These are phyloP conservation scores for Phaffomyces antillensis DNA, from an alignment of 805 yeast genomes.

Conservation along the genomic window DNA sequence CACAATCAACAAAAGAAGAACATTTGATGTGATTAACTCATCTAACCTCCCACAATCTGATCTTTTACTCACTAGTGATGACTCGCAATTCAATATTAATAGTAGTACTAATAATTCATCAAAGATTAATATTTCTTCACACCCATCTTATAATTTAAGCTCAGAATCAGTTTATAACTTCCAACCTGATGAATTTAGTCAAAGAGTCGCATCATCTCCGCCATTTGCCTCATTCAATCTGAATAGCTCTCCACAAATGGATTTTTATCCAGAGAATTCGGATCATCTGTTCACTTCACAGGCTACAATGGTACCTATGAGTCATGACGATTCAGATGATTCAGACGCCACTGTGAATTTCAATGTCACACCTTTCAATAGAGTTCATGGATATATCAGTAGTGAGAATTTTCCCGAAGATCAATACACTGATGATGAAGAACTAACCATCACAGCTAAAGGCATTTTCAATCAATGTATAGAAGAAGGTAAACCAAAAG, in stretches of 20 bases:
- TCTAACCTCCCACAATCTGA: conserved; percentile 10
- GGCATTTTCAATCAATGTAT: conserved; percentile 38
- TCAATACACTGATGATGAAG: conserved; percentile 15
- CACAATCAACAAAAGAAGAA: conserved; percentile 12
- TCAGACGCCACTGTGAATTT: conserved; percentile 18
- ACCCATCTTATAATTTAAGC: conserved; percentile 12
- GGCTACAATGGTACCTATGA: conserved; percentile 14
- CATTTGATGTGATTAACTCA: conserved; percentile 7
- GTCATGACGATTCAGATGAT: conserved; percentile 9
- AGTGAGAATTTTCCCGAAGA: conserved; percentile 14
- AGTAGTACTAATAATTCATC: background rate
- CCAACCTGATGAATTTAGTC: background rate
- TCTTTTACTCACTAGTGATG: conserved; percentile 16
- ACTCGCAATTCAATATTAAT: background rate
- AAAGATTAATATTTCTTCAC: conserved; percentile 11
- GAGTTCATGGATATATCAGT: conserved; percentile 19
- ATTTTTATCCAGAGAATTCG: conserved; percentile 1
- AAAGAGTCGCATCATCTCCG: conserved; percentile 19
- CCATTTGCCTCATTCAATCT: conserved; percentile 9
- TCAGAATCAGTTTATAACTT: conserved; percentile 21
- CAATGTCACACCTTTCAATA: conserved; percentile 18
- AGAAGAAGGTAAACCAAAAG: conserved; percentile 37
- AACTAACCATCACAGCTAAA: conserved; percentile 26
- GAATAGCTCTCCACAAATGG: conserved; percentile 15
- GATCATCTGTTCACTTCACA: conserved; percentile 15